Evolutionary conservation across 495 filamentous ascomycete species (phyloP), one percentile per base, ranked within the genome.

Genomic region (Copromyces sp.): DNA sequence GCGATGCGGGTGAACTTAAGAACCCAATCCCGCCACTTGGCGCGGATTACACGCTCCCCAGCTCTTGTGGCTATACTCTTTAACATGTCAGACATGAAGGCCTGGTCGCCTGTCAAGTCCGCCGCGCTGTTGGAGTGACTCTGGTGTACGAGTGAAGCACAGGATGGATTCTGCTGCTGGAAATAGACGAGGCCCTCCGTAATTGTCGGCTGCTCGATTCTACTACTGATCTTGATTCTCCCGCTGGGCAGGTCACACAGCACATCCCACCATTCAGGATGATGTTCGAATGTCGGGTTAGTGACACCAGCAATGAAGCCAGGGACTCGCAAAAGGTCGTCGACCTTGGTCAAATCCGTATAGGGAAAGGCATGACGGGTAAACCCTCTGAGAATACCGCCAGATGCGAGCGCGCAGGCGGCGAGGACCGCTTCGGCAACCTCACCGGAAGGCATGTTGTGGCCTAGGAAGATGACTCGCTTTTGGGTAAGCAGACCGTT

Each of bases 301-400:
- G 95, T 99, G 20, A 99, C 95, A 72, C 95, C 95, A 24, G 95
- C 95, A 77, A 99, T 96, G 79, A 99, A 99, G 9, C 95, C 95
- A 24, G 96, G 94, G 2, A 99, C 96, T 74, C 93, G 92, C 39
- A 98, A 86, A 7, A 99, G 88, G 79, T 98, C 95, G 75, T 99
- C 95, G 68, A 99, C 93, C 81, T 99, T 99, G 59, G 93, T 97
- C 29, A 99, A 86, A 81, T 99, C 95, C 8, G 95, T 99, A 79
- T 99, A 99, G 7, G 95, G 95, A 78, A 99, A 99, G 16, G 96
- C 96, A 83, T 97, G 93, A n/a, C 95, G 89, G 24, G 94, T 97
- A 81, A 98, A 98, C 32, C 96, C 95, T 53, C 93, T 85, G 20
- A 99, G 84, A n/a, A 97, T 86, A 32, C 96, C 95, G n/a, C 95